Conservation (phyloP, 1,139 yeast genomes). For the Zhuliangozyma blackwelliae region DNA sequence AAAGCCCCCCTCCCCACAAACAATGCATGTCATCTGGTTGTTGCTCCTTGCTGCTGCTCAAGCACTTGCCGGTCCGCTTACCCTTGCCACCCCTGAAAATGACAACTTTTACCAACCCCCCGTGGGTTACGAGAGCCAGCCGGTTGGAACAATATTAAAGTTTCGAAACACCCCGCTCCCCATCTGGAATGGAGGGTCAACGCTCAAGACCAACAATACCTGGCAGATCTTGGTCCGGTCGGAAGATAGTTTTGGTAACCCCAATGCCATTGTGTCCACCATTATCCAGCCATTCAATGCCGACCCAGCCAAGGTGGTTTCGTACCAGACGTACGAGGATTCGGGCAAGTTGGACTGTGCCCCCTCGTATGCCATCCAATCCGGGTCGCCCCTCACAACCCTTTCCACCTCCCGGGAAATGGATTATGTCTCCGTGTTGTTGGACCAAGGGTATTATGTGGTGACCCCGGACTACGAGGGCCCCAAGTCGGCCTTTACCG, state of each 20-base stretch:
- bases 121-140: slow-evolving; percentile 15
- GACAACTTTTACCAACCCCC: slow-evolving; percentile 23
- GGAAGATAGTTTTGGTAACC: slow-evolving; percentile 25
- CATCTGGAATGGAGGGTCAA: slow-evolving; percentile 14
- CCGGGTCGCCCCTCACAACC: slow-evolving; percentile 8
- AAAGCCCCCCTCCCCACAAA: too few relatives aligned
- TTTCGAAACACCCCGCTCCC: slow-evolving; percentile 19
- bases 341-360: slow-evolving; percentile 10
- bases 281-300: slow-evolving; percentile 27
- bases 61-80: too few relatives aligned
- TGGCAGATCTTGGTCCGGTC: slow-evolving; percentile 33
- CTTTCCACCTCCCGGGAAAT: slow-evolving; percentile 18
- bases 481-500: slow-evolving; percentile 25
- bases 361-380: slow-evolving; percentile 13
- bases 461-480: slow-evolving; percentile 34
- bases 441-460: slow-evolving; percentile 31
- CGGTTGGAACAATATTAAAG: slow-evolving; percentile 19
- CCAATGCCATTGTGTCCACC: slow-evolving; percentile 30
- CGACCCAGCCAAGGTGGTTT: slow-evolving; percentile 17
- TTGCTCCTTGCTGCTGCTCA: too few relatives aligned
- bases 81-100: slow-evolving; percentile 4
- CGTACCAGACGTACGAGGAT: slow-evolving; percentile 15
- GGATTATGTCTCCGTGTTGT: slow-evolving; percentile 20
- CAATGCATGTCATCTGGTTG: too few relatives aligned
- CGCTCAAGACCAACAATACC: slow-evolving; percentile 16